Evolutionary conservation across 1,284 basidiomycete genomes (phyloP), one percentile per base, ranked within the genome.

Genomic region (Cerrena zonata): DNA sequence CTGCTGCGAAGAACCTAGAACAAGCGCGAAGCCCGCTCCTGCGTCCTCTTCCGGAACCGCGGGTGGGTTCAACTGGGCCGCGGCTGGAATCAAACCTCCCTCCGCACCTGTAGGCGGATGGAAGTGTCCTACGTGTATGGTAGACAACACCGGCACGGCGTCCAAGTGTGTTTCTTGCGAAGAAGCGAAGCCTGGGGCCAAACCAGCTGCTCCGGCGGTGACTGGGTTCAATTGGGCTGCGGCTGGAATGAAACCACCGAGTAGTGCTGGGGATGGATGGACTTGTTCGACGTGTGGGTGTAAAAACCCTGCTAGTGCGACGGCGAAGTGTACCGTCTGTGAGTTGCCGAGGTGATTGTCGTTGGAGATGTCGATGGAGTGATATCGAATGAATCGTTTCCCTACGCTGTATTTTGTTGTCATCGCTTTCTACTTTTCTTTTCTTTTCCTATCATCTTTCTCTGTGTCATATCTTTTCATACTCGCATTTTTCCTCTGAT

Each of bases 151-250:
- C 5, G 63, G 59, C 10, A 75, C 71, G 2, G 70, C 60, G 37
- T 67, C 69, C 37, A 78, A 79, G 60, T 84, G 82, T 58, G 68
- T 66, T 0, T 55, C 77, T 39, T 84, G 82, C 52, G 79, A 80
- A 27, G 12, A 43, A 56, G 22, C 51, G 58, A 3, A 34, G 30
- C 30, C 30, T 7, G 30, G 7, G 15, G 7, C 30, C 7, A 47
- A 52, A 18, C 45, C 30, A 34, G 54, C 54, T 15, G 23, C 58
- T 0, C 55, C 59, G 3, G 50, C 65, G 24, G 43, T 51, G 15
- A 65, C 64, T 40, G 61, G 57, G 15, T 83, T 84, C 54, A 65
- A 82, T 54, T 84, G 77, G 74, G 68, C 66, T 24, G 78, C 77
- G 18, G 77, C 75, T 12, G 79, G 79, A 4, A 51, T 78, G 55